phyloP scores from a whole-genome alignment of 441 rosid genomes.

The Bocquillonia castaneifolia region DNA sequence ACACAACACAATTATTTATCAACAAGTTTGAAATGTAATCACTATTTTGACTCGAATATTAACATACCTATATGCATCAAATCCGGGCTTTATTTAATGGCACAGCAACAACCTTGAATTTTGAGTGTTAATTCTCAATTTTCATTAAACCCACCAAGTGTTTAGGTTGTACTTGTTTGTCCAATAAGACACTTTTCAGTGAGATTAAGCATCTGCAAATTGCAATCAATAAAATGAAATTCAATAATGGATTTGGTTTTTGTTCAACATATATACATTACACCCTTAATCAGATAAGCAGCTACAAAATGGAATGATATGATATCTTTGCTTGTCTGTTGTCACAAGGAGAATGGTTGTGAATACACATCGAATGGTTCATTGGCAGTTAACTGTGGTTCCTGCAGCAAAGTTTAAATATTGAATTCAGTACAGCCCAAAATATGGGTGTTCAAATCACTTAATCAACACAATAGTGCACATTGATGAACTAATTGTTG shows the following conservation, averaged over 20 bases:
- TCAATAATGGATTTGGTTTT: not conserved
- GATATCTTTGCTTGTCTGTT: not conserved
- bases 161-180: no score
- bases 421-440: conserved; percentile 1
- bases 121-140: no score
- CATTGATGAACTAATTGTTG: not conserved
- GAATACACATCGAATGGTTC: conserved; percentile 67
- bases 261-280: not conserved
- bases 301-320: not conserved
- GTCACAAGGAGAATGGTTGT: conserved; percentile 62
- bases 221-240: not conserved
- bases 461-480: not conserved
- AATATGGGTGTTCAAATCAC: not conserved
- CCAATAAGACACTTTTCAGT: no score
- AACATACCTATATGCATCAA: no score
- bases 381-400: conserved; percentile 71
- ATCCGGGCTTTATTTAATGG: no score
- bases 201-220: conserved; percentile 4
- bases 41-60: not conserved
- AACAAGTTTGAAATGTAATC: not conserved
- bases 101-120: no score
- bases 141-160: no score
- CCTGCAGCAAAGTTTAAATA: conserved; percentile 42
- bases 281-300: not conserved
- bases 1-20: not conserved